Evolutionary conservation across 768 basidiomycete genomes (phyloP).

Genomic region (Lanmaoa pseudosensibilis): DNA sequence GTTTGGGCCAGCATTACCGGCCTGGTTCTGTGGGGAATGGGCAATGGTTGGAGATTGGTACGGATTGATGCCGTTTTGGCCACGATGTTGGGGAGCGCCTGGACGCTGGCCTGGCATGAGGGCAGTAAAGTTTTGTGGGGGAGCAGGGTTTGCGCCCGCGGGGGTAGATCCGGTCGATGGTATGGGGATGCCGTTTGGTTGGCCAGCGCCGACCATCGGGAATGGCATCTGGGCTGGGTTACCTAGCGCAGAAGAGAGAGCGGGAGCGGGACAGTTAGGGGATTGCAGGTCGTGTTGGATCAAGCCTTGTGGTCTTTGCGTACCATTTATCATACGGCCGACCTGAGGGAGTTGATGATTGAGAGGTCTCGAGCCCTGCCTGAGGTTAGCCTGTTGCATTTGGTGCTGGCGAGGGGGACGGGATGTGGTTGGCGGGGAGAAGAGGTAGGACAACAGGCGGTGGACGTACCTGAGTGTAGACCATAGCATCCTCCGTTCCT

Average conservation of each 20-base stretch:
- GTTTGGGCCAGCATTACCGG: conserved; percentile 32
- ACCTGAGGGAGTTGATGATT: conserved; percentile 30
- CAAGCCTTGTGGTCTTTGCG: conserved; percentile 21
- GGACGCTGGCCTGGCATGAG: conserved; percentile 37
- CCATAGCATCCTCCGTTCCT: conserved; percentile 68
- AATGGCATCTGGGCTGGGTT: conserved; percentile 28
- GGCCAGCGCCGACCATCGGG: conserved; percentile 35
- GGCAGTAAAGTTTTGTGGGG: conserved; percentile 34
- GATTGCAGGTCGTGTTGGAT: conserved; percentile 19
- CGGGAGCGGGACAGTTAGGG: conserved; percentile 32
- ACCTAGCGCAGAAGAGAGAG: conserved; percentile 5
- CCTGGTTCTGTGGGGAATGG: conserved; percentile 53
- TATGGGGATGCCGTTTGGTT: conserved; percentile 47
- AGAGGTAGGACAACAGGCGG: neutral
- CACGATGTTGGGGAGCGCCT: conserved; percentile 40
- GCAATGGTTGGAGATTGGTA: conserved; percentile 69
- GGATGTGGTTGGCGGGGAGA: conserved; percentile 11
- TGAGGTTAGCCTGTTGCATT: conserved; percentile 32
- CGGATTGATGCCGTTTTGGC: conserved; percentile 45
- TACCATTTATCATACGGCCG: conserved; percentile 36
- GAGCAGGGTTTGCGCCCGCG: conserved; percentile 32
- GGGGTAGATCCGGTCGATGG: conserved; percentile 23
- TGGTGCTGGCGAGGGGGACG: conserved; percentile 35
- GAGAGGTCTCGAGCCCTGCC: conserved; percentile 32
- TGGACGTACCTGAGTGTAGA: conserved; percentile 64